Conservation (phyloP, 2,329 filamentous ascomycete genomes). For the Cladophialophora psammophila region DNA sequence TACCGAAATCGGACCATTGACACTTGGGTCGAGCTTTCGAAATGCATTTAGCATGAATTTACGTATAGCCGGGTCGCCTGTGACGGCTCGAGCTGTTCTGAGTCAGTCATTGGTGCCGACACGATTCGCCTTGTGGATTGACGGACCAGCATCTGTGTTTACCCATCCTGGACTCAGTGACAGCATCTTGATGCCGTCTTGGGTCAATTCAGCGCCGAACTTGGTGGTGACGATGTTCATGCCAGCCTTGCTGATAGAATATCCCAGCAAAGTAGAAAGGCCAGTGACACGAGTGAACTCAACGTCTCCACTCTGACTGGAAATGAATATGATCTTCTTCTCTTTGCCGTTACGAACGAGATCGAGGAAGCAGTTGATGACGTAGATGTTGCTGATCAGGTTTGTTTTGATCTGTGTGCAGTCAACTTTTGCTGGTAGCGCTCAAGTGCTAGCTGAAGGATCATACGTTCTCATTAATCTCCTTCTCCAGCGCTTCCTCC, state of each 20-base stretch:
- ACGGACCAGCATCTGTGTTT: slow-evolving; percentile 38
- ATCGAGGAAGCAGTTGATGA: slow-evolving; percentile 50
- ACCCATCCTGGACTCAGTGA: slow-evolving; percentile 48
- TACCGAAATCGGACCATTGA: background rate
- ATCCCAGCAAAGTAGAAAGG: slow-evolving; percentile 40
- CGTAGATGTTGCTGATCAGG: slow-evolving; percentile 32
- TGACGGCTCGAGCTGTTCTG: background rate
- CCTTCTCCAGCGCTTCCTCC: slow-evolving; percentile 34
- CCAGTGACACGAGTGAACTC: slow-evolving; percentile 33
- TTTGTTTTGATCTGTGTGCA: slow-evolving; percentile 29
- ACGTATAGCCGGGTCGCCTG: background rate
- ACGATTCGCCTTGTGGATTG: slow-evolving; percentile 13
- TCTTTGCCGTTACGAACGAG: slow-evolving; percentile 48
- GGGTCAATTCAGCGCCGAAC: slow-evolving; percentile 48
- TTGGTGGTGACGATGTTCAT: slow-evolving; percentile 53
- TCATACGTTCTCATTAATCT: slow-evolving; percentile 35
- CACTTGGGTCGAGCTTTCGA: background rate
- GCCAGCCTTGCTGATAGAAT: slow-evolving; percentile 51
- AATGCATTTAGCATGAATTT: background rate
- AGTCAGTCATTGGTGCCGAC: background rate
- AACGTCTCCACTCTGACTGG: slow-evolving; percentile 48
- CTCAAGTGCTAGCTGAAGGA: slow-evolving; percentile 14
- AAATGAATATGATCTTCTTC: slow-evolving; percentile 55
- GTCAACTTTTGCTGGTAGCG: slow-evolving; percentile 24
- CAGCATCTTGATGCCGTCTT: slow-evolving; percentile 46